phyloP scores from a whole-genome alignment of 176 grass and related monocot species.

The Aechmea fasciata region DNA sequence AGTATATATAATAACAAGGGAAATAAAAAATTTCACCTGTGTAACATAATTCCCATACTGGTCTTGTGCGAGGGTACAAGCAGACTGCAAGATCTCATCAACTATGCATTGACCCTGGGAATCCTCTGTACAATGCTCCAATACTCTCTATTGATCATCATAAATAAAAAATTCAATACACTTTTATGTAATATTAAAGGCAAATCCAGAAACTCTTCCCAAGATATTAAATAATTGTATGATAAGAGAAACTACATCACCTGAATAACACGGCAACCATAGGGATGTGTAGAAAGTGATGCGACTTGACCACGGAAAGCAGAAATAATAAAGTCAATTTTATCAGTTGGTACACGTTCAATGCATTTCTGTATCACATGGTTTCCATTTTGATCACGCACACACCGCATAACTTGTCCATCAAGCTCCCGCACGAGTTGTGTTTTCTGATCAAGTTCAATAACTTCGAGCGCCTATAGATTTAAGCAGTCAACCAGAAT shows the following conservation, averaged over 20 bases:
- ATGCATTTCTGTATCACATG: conserved; percentile 99
- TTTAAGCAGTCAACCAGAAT: conserved; percentile 17
- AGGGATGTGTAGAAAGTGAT: conserved; percentile 83
- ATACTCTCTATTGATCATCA: conserved; percentile 51
- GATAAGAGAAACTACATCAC: conserved; percentile 12
- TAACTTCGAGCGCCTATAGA: conserved; percentile 81
- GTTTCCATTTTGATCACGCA: conserved; percentile 96
- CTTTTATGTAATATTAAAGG: no score
- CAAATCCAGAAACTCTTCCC: no score
- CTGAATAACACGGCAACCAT: conserved; percentile 98
- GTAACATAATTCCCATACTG: conserved; percentile 99
- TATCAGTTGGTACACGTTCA: conserved; percentile 75
- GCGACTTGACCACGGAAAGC: conserved; percentile 85
- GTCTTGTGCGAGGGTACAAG: conserved; percentile 81
- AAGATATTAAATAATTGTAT: neutral
- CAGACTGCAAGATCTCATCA: conserved; percentile 90
- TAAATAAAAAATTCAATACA: neutral
- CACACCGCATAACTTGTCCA: conserved; percentile 85
- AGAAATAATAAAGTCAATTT: conserved; percentile 76
- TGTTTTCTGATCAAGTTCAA: conserved; percentile 86
- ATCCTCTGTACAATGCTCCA: conserved; percentile 77
- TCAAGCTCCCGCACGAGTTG: conserved; percentile 79
- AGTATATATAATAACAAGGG: conserved; percentile 3
- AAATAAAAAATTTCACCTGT: conserved; percentile 42
- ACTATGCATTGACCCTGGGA: conserved; percentile 87